These are phyloP conservation scores for Pseudogymnoascus sp. DNA, from an alignment of 2,329 filamentous ascomycete species.

Conservation along the genomic window DNA sequence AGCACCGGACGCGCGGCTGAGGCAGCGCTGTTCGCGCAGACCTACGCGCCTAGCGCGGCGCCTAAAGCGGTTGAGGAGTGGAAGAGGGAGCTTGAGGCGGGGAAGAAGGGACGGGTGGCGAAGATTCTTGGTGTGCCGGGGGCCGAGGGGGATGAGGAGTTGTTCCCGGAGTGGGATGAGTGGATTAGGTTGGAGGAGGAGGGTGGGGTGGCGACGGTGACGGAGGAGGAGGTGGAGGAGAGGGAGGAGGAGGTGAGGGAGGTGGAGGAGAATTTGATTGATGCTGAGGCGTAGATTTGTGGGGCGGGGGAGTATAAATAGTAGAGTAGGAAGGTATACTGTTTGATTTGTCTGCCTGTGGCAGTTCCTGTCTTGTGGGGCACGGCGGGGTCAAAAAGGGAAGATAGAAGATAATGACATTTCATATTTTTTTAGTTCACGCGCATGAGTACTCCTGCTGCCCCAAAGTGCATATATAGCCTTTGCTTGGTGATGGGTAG, in stretches of 20 bases:
- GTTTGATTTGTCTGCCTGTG: conserved; percentile 1
- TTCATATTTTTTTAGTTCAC: neutral
- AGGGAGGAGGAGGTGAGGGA: neutral
- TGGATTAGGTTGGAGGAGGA: conserved; percentile 76
- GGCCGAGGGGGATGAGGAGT: conserved; percentile 65
- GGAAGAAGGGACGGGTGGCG: conserved; percentile 76
- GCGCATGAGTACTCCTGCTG: neutral
- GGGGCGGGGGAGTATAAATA: neutral
- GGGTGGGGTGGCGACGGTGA: conserved; percentile 34
- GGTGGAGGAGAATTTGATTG: neutral
- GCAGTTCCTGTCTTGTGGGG: neutral
- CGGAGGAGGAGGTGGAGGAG: neutral
- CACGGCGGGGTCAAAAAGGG: neutral
- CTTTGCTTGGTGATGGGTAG: no score
- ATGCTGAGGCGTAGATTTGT: neutral
- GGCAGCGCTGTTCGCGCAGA: conserved; percentile 86
- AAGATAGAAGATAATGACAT: conserved; percentile 9
- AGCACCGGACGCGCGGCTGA: conserved; percentile 76
- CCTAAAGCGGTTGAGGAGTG: conserved; percentile 63
- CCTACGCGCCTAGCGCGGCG: conserved; percentile 80
- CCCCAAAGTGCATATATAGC: no score
- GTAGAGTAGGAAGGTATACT: neutral
- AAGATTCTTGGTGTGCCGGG: conserved; percentile 72
- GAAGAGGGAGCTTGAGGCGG: conserved; percentile 78
- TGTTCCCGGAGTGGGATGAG: conserved; percentile 96